phyloP scores from a whole-genome alignment of 2,329 filamentous ascomycete species.

The Hansfordia pulvinata region DNA sequence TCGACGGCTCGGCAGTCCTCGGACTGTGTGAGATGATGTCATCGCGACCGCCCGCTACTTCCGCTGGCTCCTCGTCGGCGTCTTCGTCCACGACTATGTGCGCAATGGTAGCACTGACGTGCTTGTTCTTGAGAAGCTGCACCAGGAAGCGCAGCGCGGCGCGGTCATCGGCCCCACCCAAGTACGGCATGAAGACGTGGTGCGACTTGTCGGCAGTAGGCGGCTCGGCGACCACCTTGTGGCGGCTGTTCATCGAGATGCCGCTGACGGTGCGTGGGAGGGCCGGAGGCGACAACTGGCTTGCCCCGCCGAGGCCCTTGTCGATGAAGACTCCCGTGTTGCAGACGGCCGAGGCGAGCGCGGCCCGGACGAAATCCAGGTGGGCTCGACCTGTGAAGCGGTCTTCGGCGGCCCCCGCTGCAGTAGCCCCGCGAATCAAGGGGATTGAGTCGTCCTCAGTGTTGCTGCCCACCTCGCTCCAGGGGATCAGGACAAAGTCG shows the following conservation, averaged over 20 bases:
- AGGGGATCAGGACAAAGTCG: constrained; percentile 72
- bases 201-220: constrained; percentile 57
- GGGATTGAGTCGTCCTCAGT: constrained; percentile 43
- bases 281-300: constrained; percentile 18
- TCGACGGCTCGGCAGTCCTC: constrained; percentile 3
- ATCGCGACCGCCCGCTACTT: constrained; percentile 2
- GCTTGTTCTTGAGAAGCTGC: constrained; percentile 67
- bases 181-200: constrained; percentile 77
- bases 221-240: constrained; percentile 39
- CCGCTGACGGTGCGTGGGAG: constrained; percentile 37
- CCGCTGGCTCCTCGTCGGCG: too few species aligned
- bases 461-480: constrained; percentile 72
- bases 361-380: constrained; percentile 56
- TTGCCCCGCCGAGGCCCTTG: constrained; percentile 32
- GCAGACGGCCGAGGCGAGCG: constrained; percentile 49
- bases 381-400: constrained; percentile 52
- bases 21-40: constrained; percentile 9
- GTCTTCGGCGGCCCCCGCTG: constrained; percentile 38
- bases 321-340: constrained; percentile 73
- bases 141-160: constrained; percentile 69
- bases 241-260: constrained; percentile 46
- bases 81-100: constrained; percentile 30
- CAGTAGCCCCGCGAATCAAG: constrained; percentile 23
- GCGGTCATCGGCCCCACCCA: constrained; percentile 72
- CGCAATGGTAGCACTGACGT: constrained; percentile 66